Base-by-base conservation (phyloP, 179 eudicot species). In the Spergularia azorica region DNA sequence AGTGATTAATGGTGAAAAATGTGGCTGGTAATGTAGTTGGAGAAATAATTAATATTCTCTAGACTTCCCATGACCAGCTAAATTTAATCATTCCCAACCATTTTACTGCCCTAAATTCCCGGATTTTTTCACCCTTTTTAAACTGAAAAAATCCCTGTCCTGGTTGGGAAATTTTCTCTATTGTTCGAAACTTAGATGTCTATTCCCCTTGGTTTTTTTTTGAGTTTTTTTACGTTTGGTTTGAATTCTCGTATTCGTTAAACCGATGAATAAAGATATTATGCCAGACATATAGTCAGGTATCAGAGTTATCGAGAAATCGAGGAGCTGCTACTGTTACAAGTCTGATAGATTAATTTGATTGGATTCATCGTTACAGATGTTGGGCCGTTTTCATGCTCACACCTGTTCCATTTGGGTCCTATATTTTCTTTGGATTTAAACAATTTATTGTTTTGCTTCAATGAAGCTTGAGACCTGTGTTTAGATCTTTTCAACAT, bases 321-420 rank as follows among this genome's bases (percentile, higher is more conserved):
- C 6, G 17, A 57, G 79, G 75, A 59, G 62, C 77, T 81, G 83
- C 76, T 81, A 81, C 80, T 18, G 80, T 81, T 81, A 81, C 83
- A 43, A 72, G 80, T 81, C 69, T 81, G 83, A 77, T 39, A 81
- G n/a, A 67, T 26, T 26, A 36, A 41, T 16, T 11, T 16, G 3
- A 3, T 9, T 26, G 77, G 77, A 58, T 73, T 77, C 83, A 81
- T 81, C 80, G 83, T 81, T 81, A 76, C 80, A 81, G 80, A 36
- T 81, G 79, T 81, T 76, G 63, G 21, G 78, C 69, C 52, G n/a
- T 73, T 57, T 41, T n/a, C n/a, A 60, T 76, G 80, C 70, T 76
- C 73, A 76, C 77, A 59, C 66, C 73, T 81, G 83, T 67, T 76
- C 83, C 83, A 76, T 81, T 50, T 81, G 83, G 71, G 74, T 51